Base-by-base conservation (phyloP, 495 filamentous ascomycete genomes). In the Mycothermus thermophilus region DNA sequence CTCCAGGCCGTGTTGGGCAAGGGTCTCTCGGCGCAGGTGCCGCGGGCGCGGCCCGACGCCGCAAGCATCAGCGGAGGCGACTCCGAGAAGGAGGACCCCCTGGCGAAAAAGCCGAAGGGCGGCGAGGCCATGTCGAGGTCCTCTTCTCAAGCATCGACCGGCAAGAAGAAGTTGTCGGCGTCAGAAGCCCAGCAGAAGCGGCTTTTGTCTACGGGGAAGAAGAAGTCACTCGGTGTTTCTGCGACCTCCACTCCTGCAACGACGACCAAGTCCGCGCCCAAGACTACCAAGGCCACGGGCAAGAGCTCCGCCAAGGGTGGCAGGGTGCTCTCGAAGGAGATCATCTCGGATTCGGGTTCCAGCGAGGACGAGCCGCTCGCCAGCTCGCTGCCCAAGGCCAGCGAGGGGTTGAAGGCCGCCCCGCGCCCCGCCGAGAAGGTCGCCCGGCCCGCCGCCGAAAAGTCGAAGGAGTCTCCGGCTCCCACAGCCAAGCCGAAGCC, bases 311-410 rank as follows among this genome's bases (percentile, higher is more conserved):
- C 43, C 8, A 56, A 42, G 21, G 43, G 19, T 11, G 43, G 37
- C 12, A 43, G 46, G 20, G 39, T 40, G 13, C 36, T 42, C 38
- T 92, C 83, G 1, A 69, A 75, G 4, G 80, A 88, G 57, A 79
- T 77, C 39, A 71, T 92, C 11, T 60, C 75, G 29, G 75, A 83
- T 40, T 88, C 83, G 0, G 79, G 83, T 44, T 80, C 82, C 12
- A 79, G 82, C 9, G 72, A 75, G 41, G 57, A 68, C 37, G 52
- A 63, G 12, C 44, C 58, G 0, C 41, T 60, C 7, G 55, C 63
- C 17, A 44, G 48, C 10, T 58, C 56, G 5, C 50, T 58, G 23
- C 39, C 52, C 6, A 57, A 63, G 24, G 42, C 60, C 31, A 58
- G 22, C 22, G n/a, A n/a, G n/a, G n/a, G n/a, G n/a, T n/a, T n/a